These are phyloP conservation scores for Carpinus fangiana DNA, from an alignment of 306 rosid species.

Conservation along the genomic window DNA sequence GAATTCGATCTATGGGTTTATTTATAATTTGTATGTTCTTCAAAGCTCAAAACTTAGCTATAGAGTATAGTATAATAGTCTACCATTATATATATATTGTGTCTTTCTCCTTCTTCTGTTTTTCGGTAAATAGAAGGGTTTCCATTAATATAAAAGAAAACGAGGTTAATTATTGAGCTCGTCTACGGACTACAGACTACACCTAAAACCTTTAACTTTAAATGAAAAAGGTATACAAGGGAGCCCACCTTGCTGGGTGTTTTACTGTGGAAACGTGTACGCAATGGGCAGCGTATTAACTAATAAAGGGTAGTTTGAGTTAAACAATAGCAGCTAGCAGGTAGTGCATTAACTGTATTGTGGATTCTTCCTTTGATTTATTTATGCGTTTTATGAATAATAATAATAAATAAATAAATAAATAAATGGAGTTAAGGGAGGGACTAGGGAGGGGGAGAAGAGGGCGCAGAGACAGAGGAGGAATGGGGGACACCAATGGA, in stretches of 20 bases:
- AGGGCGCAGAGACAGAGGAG: conserved; percentile 14
- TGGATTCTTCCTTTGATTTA: neutral
- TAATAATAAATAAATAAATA: neutral
- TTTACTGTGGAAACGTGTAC: conserved; percentile 3
- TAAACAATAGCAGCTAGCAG: conserved; percentile 6
- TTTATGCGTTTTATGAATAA: neutral
- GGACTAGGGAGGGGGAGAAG: too few relatives aligned
- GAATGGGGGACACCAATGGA: conserved; percentile 34
- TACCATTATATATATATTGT: too few relatives aligned
- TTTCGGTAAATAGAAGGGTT: neutral
- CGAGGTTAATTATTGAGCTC: conserved; percentile 16
- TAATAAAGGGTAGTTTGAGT: neutral
- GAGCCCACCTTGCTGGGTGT: too few relatives aligned
- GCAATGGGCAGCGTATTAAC: conserved; percentile 25
- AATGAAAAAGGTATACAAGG: neutral
- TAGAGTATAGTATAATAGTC: too few relatives aligned
- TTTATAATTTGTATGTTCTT: too few relatives aligned
- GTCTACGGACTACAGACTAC: conserved; percentile 1
- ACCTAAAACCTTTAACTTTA: conserved; percentile 11
- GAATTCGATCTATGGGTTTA: too few relatives aligned
- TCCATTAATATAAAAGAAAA: neutral
- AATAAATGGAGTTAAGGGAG: neutral
- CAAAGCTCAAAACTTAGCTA: too few relatives aligned
- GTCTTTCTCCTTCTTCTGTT: neutral
- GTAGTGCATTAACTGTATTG: conserved; percentile 19